Conservation (phyloP, 768 basidiomycete genomes). For the Russula sp. region DNA sequence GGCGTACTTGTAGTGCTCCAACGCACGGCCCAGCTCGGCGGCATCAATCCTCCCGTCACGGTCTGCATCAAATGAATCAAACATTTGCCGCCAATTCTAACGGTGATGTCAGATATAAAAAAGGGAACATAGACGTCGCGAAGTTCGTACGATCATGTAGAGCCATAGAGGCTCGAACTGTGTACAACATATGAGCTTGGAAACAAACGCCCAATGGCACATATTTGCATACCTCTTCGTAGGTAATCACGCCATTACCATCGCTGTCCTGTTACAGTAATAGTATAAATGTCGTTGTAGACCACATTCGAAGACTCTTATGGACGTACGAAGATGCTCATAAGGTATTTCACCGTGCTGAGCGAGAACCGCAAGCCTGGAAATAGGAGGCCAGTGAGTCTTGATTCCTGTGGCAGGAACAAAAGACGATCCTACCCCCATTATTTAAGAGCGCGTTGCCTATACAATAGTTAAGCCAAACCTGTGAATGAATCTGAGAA, state of each 20-base stretch:
- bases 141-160: slow-evolving; percentile 9
- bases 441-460: slow-evolving; percentile 17
- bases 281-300: neutral
- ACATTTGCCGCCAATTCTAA: slow-evolving; percentile 20
- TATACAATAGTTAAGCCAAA: neutral
- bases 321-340: slow-evolving; percentile 18
- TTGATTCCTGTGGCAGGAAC: neutral
- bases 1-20: slow-evolving; percentile 16
- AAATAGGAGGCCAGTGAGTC: neutral
- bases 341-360: slow-evolving; percentile 15
- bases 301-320: neutral
- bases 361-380: slow-evolving; percentile 10
- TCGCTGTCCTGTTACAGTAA: slow-evolving; percentile 13
- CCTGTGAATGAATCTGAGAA: neutral
- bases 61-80: slow-evolving; percentile 9
- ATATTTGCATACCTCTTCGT: slow-evolving; percentile 10
- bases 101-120: slow-evolving; percentile 5
- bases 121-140: neutral
- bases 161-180: slow-evolving; percentile 20
- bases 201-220: neutral
- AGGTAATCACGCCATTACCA: slow-evolving; percentile 8
- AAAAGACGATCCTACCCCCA: neutral
- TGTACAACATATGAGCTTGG: neutral
- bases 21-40: neutral
- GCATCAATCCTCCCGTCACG: slow-evolving; percentile 11